Conservation (phyloP, 2,329 filamentous ascomycete genomes). For the Chrysoporthe deuterocubensis region DNA sequence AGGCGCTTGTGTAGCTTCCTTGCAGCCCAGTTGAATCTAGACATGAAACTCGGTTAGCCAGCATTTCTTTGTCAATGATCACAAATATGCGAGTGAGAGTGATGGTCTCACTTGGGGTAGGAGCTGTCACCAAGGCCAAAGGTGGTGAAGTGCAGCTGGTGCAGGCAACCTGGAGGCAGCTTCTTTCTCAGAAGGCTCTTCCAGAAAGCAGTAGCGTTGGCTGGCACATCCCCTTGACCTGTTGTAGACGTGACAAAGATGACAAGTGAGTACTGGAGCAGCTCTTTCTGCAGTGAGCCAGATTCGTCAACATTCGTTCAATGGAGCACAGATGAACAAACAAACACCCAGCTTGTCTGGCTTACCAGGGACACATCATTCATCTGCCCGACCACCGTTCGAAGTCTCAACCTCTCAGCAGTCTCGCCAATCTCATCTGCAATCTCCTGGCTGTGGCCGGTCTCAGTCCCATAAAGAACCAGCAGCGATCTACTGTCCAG, state of each 20-base stretch:
- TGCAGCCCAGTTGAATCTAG: slow-evolving; percentile 88
- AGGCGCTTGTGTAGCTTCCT: slow-evolving; percentile 86
- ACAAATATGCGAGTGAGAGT: neutral
- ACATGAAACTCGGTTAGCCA: neutral
- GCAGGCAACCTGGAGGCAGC: slow-evolving; percentile 71
- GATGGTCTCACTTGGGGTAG: slow-evolving; percentile 74
- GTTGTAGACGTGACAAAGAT: slow-evolving; percentile 90
- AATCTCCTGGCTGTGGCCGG: slow-evolving; percentile 89
- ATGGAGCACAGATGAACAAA: neutral
- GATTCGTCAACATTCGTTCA: slow-evolving; percentile 27
- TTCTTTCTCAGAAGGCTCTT: slow-evolving; percentile 79
- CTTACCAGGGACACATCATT: slow-evolving; percentile 76
- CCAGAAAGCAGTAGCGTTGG: slow-evolving; percentile 84
- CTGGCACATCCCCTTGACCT: slow-evolving; percentile 90
- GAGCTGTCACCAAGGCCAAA: slow-evolving; percentile 96
- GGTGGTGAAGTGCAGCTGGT: slow-evolving; percentile 73
- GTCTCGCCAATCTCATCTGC: slow-evolving; percentile 81
- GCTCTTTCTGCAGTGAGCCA: slow-evolving; percentile 46
- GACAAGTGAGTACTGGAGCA: slow-evolving; percentile 61
- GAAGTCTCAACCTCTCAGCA: slow-evolving; percentile 78
- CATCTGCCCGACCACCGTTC: slow-evolving; percentile 75
- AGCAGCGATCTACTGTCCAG: slow-evolving; percentile 54
- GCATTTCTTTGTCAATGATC: neutral
- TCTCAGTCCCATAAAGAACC: slow-evolving; percentile 92
- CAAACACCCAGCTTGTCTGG: slow-evolving; percentile 30